A percentile compares a stretch with the other conserved stretches of the same genome.
phyloP scores from a whole-genome alignment of 495 filamentous ascomycete species.

The Talaromyces borbonicus region DNA sequence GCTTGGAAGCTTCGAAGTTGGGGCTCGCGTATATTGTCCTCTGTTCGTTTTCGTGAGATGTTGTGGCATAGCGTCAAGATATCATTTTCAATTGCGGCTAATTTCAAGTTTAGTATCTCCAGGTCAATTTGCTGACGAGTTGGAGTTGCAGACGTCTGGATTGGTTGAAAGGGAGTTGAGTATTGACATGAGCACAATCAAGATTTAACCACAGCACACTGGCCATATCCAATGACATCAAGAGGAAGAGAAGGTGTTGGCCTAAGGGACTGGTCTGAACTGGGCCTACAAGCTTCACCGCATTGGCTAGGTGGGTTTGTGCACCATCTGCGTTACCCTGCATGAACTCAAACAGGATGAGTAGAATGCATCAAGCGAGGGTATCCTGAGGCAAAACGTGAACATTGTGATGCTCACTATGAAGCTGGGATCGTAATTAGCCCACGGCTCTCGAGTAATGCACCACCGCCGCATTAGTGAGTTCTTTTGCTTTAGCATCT shows the following conservation, averaged over 20 bases:
- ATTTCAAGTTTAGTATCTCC: too few species aligned
- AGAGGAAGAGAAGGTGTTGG: not conserved
- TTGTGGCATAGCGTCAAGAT: too few species aligned
- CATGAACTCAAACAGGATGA: slow-evolving; percentile 1
- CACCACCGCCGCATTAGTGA: not conserved
- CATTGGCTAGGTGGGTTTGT: not conserved
- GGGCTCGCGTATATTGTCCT: too few species aligned
- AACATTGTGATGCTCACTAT: not conserved
- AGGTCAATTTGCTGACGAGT: too few species aligned
- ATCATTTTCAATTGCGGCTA: too few species aligned
- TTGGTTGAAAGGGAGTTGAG: too few species aligned
- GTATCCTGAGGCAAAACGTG: not conserved
- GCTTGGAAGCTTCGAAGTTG: too few species aligned
- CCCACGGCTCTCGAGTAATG: not conserved
- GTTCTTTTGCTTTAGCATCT: not conserved
- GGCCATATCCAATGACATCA: not conserved
- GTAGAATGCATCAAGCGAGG: not conserved
- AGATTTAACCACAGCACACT: not conserved
- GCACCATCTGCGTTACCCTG: not conserved
- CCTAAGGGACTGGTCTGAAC: not conserved
- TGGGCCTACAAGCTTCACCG: not conserved
- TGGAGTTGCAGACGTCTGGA: not conserved
- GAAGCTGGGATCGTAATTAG: not conserved
- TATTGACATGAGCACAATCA: not conserved
- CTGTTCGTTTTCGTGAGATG: too few species aligned